Base-by-base conservation (phyloP, 2,329 filamentous ascomycete species). In the Nemania sp. region DNA sequence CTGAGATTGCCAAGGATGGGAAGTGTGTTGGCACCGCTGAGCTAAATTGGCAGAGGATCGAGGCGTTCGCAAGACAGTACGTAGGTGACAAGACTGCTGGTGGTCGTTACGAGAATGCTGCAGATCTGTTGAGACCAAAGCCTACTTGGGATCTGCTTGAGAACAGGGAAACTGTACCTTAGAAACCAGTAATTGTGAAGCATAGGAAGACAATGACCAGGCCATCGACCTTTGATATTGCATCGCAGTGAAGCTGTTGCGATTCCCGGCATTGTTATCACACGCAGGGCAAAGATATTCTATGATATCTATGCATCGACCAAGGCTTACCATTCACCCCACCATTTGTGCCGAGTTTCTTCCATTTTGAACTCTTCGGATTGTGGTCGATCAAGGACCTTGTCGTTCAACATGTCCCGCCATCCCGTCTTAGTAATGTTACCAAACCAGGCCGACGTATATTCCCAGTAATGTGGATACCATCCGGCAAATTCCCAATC, bases 81-180 rank as follows among this genome's bases (percentile, higher is more conserved):
- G 44, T 47, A 30, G 15, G 33, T 20, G 33, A 3, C 17, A 47
- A 39, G 33, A 30, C 15, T 37, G 23, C 6, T 7, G n/a, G 2
- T n/a, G 44, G 44, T 39, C 44, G 44, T 14, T 47, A 37, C 37
- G 2, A n/a, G n/a, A 2, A n/a, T 30, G 17, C 5, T 14, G 3
- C 2, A 23, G 33, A 39, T 22, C 5, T 37, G 33, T 19, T 28
- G 8, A 11, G 2, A 14, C 33, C 33, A 24, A 37, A 36, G 33
- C 44, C 44, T 20, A 47, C 44, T 11, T 47, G 44, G 44, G 23
- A 47, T 20, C n/a, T 47, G 15, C 44, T 47, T 30, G 15, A 37
- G 22, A 30, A 39, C 24, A 39, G 9, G 44, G 44, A 47, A 30
- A 47, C 14, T 15, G 9, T 47, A 11, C 11, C 44, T 30, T 47